Base-by-base conservation (phyloP, 140 eudicot species). In the Ambrosia hybrid region DNA sequence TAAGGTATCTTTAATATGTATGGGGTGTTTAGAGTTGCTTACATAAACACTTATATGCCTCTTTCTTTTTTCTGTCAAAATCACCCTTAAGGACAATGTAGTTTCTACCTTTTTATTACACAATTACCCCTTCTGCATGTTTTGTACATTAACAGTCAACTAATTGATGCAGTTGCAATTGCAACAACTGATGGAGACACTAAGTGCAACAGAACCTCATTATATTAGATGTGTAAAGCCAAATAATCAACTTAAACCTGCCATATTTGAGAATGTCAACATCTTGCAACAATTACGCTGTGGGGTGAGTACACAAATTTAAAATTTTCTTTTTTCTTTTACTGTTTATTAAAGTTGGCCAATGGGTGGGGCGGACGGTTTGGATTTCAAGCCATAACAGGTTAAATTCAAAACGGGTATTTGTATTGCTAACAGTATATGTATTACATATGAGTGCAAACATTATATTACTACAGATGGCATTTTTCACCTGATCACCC, bases 181-280 rank as follows among this genome's bases (percentile, higher is more conserved):
- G 67, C 99, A 94, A 81, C 90, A 84, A 62, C 72, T 94, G 84
- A 94, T 94, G 99, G 99, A 94, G 71, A 90, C 95, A 30, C 79
- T 94, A 33, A 94, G 80, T 79, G 89, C 96, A 62, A 94, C 99
- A 21, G 88, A 94, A 76, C 99, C 97, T 70, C 97, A 90, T 81
- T 93, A 93, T 64, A 83, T 93, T 49, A 84, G 99, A 85, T 94
- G 99, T 74, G 93, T 94, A 58, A 94, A 94, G 88, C 99, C 99
- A 51, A 94, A 94, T 76, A 94, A 94, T 79, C 90, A 84, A 78
- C 92, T 90, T 39, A 86, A 94, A 75, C 99, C 99, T 53, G 88
- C 96, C 59, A 67, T 91, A 80, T 94, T 94, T 83, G 99, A 91
- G 83, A 94, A 94, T 65, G 80, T 65, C 70, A 94, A 86, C 79